phyloP scores from a whole-genome alignment of 2,329 filamentous ascomycete genomes.

The Penicillium sp. region DNA sequence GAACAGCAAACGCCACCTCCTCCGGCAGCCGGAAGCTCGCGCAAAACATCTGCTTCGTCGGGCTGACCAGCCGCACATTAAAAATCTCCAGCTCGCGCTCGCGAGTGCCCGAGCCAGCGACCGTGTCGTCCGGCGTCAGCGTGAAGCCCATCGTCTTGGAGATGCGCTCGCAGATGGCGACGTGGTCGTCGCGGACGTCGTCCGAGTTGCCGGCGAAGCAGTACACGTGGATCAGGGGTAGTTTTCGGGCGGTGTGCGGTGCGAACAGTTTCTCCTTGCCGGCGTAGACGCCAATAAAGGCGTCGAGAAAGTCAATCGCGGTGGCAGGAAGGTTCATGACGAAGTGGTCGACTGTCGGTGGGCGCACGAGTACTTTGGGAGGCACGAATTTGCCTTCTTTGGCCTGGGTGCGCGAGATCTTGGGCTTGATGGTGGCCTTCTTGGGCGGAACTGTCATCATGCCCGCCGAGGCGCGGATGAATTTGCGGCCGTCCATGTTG shows the following conservation, averaged over 20 bases:
- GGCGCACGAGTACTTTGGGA: conserved; percentile 39
- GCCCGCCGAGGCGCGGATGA: conserved; percentile 69
- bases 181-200: conserved; percentile 59
- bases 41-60: conserved; percentile 95
- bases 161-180: conserved; percentile 62
- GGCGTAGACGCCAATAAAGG: conserved; percentile 77
- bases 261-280: conserved; percentile 63
- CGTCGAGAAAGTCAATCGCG: conserved; percentile 76
- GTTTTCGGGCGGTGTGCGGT: conserved; percentile 53
- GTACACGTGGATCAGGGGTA: conserved; percentile 89
- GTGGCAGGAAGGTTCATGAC: conserved; percentile 96
- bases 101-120: conserved; percentile 52
- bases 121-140: conserved; percentile 52
- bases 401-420: conserved; percentile 26
- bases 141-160: conserved; percentile 57
- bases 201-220: conserved; percentile 85
- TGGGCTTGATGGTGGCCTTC: conserved; percentile 51
- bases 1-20: conserved; percentile 68
- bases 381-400: conserved; percentile 25
- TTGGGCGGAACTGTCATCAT: conserved; percentile 48
- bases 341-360: conserved; percentile 80
- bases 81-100: conserved; percentile 56
- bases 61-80: conserved; percentile 81
- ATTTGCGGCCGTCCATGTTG: conserved; percentile 75
- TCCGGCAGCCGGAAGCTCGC: conserved; percentile 81